These are phyloP conservation scores for Alternaria novae-zelandiae DNA, from an alignment of 2,329 filamentous ascomycete species.

Conservation along the genomic window DNA sequence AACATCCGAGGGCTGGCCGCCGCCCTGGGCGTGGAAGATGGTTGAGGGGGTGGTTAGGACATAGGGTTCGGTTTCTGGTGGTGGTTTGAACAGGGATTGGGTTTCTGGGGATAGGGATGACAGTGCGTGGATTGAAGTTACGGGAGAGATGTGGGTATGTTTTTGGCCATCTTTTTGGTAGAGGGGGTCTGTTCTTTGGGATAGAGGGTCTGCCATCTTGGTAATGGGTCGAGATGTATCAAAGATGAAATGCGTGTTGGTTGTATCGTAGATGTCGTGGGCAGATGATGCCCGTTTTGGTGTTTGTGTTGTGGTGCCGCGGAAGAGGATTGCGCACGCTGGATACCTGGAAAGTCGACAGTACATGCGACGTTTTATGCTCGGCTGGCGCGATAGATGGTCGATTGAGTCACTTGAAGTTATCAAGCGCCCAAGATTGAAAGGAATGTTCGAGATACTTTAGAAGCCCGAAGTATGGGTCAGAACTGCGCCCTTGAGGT, in stretches of 20 bases:
- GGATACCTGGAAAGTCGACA: not conserved
- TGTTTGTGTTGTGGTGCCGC: not conserved
- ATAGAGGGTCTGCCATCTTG: not conserved
- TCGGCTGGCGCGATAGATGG: fast-evolving
- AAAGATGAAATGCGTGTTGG: not conserved
- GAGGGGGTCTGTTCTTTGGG: slow-evolving; percentile 31
- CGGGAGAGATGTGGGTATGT: slow-evolving; percentile 51
- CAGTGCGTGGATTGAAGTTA: slow-evolving; percentile 59
- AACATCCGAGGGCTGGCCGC: slow-evolving; percentile 73
- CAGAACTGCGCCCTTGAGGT: not conserved
- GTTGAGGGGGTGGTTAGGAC: slow-evolving; percentile 69
- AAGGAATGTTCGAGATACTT: not conserved
- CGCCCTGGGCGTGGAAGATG: slow-evolving; percentile 79
- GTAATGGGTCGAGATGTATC: not conserved
- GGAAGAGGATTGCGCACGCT: not conserved
- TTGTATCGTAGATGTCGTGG: not conserved
- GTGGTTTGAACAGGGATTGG: slow-evolving; percentile 65
- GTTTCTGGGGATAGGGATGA: slow-evolving; percentile 59
- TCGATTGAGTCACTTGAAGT: not conserved
- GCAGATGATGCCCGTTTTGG: not conserved
- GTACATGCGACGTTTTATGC: not conserved
- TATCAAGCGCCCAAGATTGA: not conserved
- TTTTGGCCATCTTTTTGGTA: slow-evolving; percentile 53
- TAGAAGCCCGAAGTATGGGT: not conserved
- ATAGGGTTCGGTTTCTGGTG: slow-evolving; percentile 55